phyloP scores from a whole-genome alignment of 441 rosid genomes.

The Viola pubescens region DNA sequence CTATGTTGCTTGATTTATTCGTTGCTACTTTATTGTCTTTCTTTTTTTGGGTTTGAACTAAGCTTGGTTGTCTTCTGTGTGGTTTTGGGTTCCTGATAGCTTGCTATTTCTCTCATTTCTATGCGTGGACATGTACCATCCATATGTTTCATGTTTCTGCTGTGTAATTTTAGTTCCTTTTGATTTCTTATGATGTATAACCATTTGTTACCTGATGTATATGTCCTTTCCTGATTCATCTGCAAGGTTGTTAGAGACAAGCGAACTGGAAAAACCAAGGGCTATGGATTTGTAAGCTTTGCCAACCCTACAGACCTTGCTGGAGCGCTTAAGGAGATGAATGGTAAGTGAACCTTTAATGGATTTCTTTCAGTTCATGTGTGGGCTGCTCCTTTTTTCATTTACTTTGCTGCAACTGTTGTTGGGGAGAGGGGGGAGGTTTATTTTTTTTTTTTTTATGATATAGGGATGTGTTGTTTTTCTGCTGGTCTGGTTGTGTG shows the following conservation, averaged over 20 bases:
- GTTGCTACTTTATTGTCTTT: no score
- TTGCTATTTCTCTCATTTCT: background rate
- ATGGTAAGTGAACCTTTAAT: constrained; percentile 37
- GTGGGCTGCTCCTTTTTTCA: background rate
- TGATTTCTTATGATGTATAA: background rate
- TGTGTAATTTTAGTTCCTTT: background rate
- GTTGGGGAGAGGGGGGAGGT: background rate
- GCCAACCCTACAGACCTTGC: constrained; percentile 75
- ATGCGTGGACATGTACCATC: background rate
- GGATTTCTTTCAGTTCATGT: background rate
- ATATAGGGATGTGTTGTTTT: no score
- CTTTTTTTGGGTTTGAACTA: no score
- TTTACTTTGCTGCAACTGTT: background rate
- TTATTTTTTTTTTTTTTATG: no score
- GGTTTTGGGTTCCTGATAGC: background rate
- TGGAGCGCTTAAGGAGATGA: constrained; percentile 89
- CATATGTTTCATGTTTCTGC: background rate
- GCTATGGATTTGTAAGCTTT: constrained; percentile 96
- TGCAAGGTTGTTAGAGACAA: constrained; percentile 88
- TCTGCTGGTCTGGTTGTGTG: no score
- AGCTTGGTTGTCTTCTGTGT: background rate
- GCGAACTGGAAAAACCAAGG: constrained; percentile 91
- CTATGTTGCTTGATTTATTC: no score
- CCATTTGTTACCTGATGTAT: background rate
- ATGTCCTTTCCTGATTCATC: background rate